These are phyloP conservation scores for Candolleomyces eurysporus DNA, from an alignment of 768 basidiomycete species.

Conservation along the genomic window DNA sequence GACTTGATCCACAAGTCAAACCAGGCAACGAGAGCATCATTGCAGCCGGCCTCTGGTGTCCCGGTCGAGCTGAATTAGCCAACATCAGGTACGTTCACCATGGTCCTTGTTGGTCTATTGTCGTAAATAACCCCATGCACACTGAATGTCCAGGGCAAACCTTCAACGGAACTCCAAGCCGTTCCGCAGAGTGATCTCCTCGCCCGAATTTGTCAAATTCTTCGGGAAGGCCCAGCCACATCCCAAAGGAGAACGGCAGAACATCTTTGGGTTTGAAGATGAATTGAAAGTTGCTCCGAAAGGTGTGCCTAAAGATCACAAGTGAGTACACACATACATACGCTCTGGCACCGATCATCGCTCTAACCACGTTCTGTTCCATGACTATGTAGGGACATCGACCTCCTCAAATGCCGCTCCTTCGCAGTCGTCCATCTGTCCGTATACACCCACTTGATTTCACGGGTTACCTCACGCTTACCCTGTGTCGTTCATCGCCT, in stretches of 20 bases:
- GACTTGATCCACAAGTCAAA: slow-evolving; percentile 41
- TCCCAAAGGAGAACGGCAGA: slow-evolving; percentile 62
- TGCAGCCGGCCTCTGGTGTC: slow-evolving; percentile 81
- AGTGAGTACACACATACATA: slow-evolving; percentile 36
- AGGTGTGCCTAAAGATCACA: slow-evolving; percentile 80
- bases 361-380: not conserved
- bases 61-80: slow-evolving; percentile 74
- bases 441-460: slow-evolving; percentile 16
- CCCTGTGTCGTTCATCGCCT: not conserved
- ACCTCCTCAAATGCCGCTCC: slow-evolving; percentile 81
- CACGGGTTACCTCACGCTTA: not conserved
- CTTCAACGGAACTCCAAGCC: slow-evolving; percentile 59
- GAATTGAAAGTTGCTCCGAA: slow-evolving; percentile 91
- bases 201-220: slow-evolving; percentile 65
- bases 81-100: slow-evolving; percentile 55
- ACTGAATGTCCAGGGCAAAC: slow-evolving; percentile 43
- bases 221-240: slow-evolving; percentile 73
- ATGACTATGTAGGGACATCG: slow-evolving; percentile 67
- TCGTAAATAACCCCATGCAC: not conserved
- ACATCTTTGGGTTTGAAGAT: slow-evolving; percentile 85
- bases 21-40: slow-evolving; percentile 68
- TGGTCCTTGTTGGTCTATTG: not conserved
- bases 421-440: slow-evolving; percentile 68
- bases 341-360: not conserved
- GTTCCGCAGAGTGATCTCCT: slow-evolving; percentile 65